These are phyloP conservation scores for Carex littledalei DNA, from an alignment of 176 grass and related monocot species.

Conservation along the genomic window DNA sequence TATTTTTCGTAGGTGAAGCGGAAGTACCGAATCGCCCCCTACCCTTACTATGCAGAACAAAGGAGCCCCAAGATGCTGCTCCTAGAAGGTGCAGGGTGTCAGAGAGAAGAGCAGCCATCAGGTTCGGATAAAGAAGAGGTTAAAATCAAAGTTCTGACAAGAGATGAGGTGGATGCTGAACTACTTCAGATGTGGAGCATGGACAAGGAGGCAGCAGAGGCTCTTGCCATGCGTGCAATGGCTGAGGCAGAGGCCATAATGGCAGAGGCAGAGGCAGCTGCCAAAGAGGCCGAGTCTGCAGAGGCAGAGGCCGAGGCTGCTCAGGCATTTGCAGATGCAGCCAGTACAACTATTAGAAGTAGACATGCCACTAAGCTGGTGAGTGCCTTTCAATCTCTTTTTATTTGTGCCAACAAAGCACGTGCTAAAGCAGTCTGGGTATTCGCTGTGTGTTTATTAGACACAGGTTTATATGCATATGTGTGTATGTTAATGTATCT, in stretches of 20 bases:
- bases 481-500: neutral
- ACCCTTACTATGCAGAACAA: constrained; percentile 42
- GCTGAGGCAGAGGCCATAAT: constrained; percentile 81
- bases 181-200: constrained; percentile 64
- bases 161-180: constrained; percentile 67
- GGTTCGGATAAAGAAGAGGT: constrained; percentile 32
- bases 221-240: constrained; percentile 57
- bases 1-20: constrained; percentile 63
- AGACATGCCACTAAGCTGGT: constrained; percentile 63
- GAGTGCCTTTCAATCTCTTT: constrained; percentile 11
- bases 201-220: constrained; percentile 56
- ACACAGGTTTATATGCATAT: neutral
- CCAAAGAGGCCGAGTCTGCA: constrained; percentile 69
- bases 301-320: constrained; percentile 75
- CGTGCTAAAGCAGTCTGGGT: neutral
- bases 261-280: constrained; percentile 77
- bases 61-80: constrained; percentile 52
- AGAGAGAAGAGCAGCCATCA: constrained; percentile 37
- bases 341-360: constrained; percentile 40
- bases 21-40: constrained; percentile 74
- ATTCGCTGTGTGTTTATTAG: neutral
- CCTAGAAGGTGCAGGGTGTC: constrained; percentile 32
- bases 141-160: constrained; percentile 41
- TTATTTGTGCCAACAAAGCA: neutral
- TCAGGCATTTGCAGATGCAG: constrained; percentile 76